phyloP scores from a whole-genome alignment of 768 basidiomycete species.

The Boletus insuetus region DNA sequence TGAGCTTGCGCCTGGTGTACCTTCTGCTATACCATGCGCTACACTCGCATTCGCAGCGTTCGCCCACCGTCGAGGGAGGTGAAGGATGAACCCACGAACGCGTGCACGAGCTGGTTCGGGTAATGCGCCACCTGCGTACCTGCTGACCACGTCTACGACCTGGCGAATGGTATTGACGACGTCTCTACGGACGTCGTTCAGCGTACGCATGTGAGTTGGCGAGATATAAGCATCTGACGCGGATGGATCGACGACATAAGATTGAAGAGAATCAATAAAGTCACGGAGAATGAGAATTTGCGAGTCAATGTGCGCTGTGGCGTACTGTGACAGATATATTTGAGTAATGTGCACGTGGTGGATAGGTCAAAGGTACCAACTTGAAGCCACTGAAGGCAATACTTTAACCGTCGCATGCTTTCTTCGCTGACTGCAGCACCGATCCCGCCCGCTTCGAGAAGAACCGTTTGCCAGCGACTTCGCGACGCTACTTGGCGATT shows the following conservation, averaged over 20 bases:
- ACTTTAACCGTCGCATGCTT: conserved; percentile 81
- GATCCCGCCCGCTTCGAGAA: conserved; percentile 84
- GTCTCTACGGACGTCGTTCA: conserved; percentile 72
- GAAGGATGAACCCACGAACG: conserved; percentile 74
- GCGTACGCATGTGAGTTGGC: conserved; percentile 57
- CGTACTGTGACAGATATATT: conserved; percentile 53
- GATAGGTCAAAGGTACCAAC: conserved; percentile 38
- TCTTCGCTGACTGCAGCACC: conserved; percentile 89
- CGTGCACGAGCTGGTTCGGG: conserved; percentile 78
- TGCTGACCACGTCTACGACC: conserved; percentile 83
- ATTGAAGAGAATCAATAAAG: conserved; percentile 71
- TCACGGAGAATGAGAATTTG: conserved; percentile 83
- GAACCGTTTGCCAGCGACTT: conserved; percentile 82
- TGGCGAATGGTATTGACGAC: conserved; percentile 88
- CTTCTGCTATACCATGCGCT: conserved; percentile 23
- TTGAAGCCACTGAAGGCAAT: conserved; percentile 87
- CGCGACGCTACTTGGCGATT: conserved; percentile 60
- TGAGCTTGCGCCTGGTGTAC: conserved; percentile 34
- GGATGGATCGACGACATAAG: conserved; percentile 24
- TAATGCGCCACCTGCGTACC: conserved; percentile 81
- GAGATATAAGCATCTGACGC: conserved; percentile 37
- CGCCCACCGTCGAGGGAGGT: conserved; percentile 82
- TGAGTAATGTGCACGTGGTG: neutral
- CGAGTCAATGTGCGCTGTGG: conserved; percentile 81
- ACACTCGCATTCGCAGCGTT: conserved; percentile 33